Base-by-base conservation (phyloP, 345 rosid genomes). In the Mercurialis annua region DNA sequence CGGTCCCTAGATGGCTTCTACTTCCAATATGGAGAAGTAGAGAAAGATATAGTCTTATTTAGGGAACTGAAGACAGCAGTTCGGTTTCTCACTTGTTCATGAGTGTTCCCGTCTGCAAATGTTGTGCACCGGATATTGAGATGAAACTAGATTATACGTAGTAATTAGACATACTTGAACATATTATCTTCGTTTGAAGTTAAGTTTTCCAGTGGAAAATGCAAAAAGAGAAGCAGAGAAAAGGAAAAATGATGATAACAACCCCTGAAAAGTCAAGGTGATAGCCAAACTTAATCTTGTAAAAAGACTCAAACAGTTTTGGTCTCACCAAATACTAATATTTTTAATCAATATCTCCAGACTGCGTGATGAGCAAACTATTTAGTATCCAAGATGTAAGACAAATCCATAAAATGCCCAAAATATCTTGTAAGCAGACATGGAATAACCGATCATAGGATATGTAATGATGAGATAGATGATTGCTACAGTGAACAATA, bases 371-470 rank as follows among this genome's bases (percentile, higher is more conserved):
- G 21, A 92, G 69, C 76, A 85, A 50, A 21, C 77, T 70, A 29
- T 87, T 87, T 54, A 92, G 65, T 0, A 80, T 69, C 98, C 98
- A 92, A 8, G 96, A 85, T 4, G 93, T 84, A 0, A 96, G 97
- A 27, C 72, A 59, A 86, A 83, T 15, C 72, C 77, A 56, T 89
- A 86, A 64, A 86, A 81, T 70, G 71, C 69, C 96, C 93, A 92
- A 46, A 85, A 82, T 10, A 86, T 56, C 81, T 92, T 92, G 46
- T 65, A 73, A 1, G 70, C 77, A 2, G 96, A 86, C 0, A 47
- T 68, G 11, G 77, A 75, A n/a, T 81, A 79, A 43, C 94, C 98
- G 0, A 89, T 77, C 96, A 87, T 89, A 0, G 95, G 90, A 76
- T 92, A 88, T 14, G 87, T 52, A 59, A 83, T 60, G 47, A 72